Base-by-base conservation (phyloP, 2,329 filamentous ascomycete genomes). In the Coleophoma cylindrospora region DNA sequence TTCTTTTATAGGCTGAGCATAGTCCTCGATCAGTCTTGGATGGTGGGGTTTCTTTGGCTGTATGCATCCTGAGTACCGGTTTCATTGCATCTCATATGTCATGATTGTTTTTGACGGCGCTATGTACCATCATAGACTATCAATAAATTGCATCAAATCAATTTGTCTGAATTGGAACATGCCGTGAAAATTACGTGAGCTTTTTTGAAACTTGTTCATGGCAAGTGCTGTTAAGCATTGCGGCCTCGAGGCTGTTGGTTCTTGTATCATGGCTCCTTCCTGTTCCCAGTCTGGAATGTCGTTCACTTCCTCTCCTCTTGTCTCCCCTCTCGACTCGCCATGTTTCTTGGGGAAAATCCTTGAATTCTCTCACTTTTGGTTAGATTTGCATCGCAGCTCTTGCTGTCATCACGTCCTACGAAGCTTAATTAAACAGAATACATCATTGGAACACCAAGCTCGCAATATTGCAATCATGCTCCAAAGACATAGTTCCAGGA, bases 401-500 rank as follows among this genome's bases (percentile, higher is more conserved):
- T 59, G 54, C 53, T 27, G 52, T 47, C 53, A 60, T 61, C 54
- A 56, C 57, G 58, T 58, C 58, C 59, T 61, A 57, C 57, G 49
- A 55, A 19, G 54, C 58, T 57, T 56, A 45, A 59, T 60, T 59
- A 57, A 19, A 52, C 41, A 32, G 52, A 54, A 59, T 56, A 58
- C 37, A 53, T 54, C 50, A 54, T 57, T 49, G 45, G 13, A 33
- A 32, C 32, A 27, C 49, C 45, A 53, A 54, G 47, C 51, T 43
- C 43, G 54, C 54, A 41, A 45, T 40, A 57, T 57, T 51, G 34
- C 32, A 21, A 55, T 52, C 34, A 65, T 65, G 63, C 53, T 60
- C 50, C 56, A 58, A 43, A 57, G 61, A 47, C 77, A 74, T 52
- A 79, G 72, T 58, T 72, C 62, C 57, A 66, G 59, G 60, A 70